A percentile compares a stretch with the other conserved stretches of the same genome.
Conservation (phyloP, 192 early-diverging fungal genomes). For the Entomortierella beljakovae region DNA sequence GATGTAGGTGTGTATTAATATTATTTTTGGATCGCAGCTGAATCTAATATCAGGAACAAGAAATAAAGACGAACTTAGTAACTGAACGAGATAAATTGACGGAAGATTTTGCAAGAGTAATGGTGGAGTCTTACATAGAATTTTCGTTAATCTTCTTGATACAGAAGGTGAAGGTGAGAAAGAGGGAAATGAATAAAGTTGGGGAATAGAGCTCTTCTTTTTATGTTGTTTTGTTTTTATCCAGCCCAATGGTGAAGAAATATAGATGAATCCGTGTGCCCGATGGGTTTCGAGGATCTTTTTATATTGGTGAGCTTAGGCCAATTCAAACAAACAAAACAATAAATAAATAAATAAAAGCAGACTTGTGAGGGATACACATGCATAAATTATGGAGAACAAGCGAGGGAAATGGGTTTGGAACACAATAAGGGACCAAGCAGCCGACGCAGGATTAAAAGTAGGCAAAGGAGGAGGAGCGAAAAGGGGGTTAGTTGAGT, state of each 20-base stretch:
- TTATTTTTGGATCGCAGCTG: neutral
- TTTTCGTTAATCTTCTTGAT: too few relatives aligned
- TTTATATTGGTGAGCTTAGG: neutral
- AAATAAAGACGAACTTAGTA: neutral
- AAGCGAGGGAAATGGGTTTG: neutral
- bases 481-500: too few relatives aligned
- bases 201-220: too few relatives aligned
- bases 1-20: neutral
- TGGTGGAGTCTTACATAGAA: neutral
- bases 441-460: neutral
- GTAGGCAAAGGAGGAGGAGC: neutral
- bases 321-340: neutral
- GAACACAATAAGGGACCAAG: too few relatives aligned
- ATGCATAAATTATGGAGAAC: conserved; percentile 17
- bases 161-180: too few relatives aligned
- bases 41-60: neutral
- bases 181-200: too few relatives aligned
- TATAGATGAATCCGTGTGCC: neutral
- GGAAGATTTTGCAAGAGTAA: neutral
- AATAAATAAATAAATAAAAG: neutral
- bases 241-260: too few relatives aligned
- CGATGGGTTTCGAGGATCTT: neutral
- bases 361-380: neutral
- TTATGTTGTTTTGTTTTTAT: too few relatives aligned
- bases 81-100: neutral